Evolutionary conservation across 768 basidiomycete genomes (phyloP), one percentile per base, ranked within the genome.

Genomic region (Russula sp.): DNA sequence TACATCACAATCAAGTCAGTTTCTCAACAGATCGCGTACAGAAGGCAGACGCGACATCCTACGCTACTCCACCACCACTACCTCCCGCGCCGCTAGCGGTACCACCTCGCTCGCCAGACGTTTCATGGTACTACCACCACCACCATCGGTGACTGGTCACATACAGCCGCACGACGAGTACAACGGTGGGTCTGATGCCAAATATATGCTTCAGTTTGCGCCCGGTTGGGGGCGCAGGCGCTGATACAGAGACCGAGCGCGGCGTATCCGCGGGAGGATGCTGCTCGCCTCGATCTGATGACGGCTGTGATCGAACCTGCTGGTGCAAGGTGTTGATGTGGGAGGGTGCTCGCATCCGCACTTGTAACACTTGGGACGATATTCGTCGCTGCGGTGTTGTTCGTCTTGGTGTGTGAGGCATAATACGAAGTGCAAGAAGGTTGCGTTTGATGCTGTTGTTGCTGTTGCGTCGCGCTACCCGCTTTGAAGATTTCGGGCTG

Each of bases 31-130:
- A 56, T 64, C 48, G 13, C 63, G 63, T 24, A 59, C 63, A 1
- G 63, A 64, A 16, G 63, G 63, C n/a, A 64, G 16, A 6, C 63
- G 63, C 36, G 59, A 59, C 63, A 64, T 64, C 48, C 59, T 64
- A 28, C 59, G 63, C 20, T 59, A 2, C 13, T 36, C 36, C 36
- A 36, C 36, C 36, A 36, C 44, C 9, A 16, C 58, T 24, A 50
- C 64, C 18, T 56, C 38, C 3, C 10, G 34, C 34, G 1, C 10
- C 34, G 11, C 34, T 34, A 11, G 34, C 34, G 34, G 34, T 34
- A 63, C 50, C 5, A 62, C 61, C 34, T 66, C 65, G 38, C 65
- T 66, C 34, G 26, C 61, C 34, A 42, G 56, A 6, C 65, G 65
- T 30, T 61, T 60, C 48, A 40, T 32, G 10, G 32, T 40, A 22